Percentiles rank a stretch among this genome's conserved stretches.
Conservation (phyloP, 768 basidiomycete genomes). For the Termitomyces eurrhizus region DNA sequence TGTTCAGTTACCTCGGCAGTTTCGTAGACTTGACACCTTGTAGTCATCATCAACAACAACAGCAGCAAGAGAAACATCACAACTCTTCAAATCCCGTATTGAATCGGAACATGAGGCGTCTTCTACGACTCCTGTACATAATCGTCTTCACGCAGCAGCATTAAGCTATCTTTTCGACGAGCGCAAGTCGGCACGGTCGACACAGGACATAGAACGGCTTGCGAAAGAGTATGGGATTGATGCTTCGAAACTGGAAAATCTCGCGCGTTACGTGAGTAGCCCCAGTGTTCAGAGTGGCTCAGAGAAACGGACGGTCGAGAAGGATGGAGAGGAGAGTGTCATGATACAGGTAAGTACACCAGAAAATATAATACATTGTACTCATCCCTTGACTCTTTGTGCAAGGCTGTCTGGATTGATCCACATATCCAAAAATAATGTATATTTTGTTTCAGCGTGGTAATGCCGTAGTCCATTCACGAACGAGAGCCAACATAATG, state of each 20-base stretch:
- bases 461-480: background rate
- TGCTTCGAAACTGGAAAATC: slow-evolving; percentile 40
- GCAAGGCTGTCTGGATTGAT: slow-evolving; percentile 44
- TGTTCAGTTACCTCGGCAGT: slow-evolving; percentile 12
- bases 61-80: slow-evolving; percentile 26
- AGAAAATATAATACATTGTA: background rate
- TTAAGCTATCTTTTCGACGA: slow-evolving; percentile 60
- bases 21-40: slow-evolving; percentile 1
- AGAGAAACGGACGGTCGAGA: slow-evolving; percentile 38
- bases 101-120: slow-evolving; percentile 54
- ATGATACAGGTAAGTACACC: slow-evolving; percentile 42
- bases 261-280: slow-evolving; percentile 57
- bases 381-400: background rate
- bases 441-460: background rate
- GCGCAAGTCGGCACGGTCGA: slow-evolving; percentile 45
- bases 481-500: background rate
- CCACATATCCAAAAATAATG: slow-evolving; percentile 22
- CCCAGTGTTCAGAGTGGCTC: slow-evolving; percentile 55
- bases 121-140: slow-evolving; percentile 35
- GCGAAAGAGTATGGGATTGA: slow-evolving; percentile 56
- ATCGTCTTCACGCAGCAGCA: slow-evolving; percentile 50
- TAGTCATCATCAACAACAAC: slow-evolving; percentile 4
- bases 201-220: slow-evolving; percentile 43
- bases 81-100: slow-evolving; percentile 49
- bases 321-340: slow-evolving; percentile 53